These are phyloP conservation scores for Cryptococcus sp. DNA, from an alignment of 1,284 basidiomycete genomes.

Conservation along the genomic window DNA sequence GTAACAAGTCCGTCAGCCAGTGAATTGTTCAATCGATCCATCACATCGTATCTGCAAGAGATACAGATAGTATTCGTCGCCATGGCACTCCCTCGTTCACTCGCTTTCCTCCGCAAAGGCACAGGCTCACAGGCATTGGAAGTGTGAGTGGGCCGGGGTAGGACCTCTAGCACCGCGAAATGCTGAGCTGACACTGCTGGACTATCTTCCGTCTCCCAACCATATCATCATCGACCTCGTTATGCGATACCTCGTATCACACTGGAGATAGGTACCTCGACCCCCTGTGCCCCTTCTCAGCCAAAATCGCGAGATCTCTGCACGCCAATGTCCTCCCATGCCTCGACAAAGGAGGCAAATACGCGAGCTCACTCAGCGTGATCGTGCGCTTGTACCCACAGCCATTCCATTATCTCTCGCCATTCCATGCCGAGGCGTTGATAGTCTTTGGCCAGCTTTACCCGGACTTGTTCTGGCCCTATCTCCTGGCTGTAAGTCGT, in stretches of 20 bases:
- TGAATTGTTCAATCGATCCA: background rate
- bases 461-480: conserved; percentile 76
- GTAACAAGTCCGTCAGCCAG: too few relatives aligned
- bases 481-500: conserved; percentile 64
- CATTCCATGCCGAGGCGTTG: conserved; percentile 76
- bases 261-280: conserved; percentile 57
- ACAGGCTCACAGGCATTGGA: conserved; percentile 76
- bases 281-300: conserved; percentile 78
- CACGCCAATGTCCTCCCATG: conserved; percentile 53
- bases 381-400: conserved; percentile 79
- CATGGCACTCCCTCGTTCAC: conserved; percentile 82
- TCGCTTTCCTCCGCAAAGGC: conserved; percentile 74
- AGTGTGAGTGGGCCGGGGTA: conserved; percentile 56
- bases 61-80: background rate
- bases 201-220: too few relatives aligned
- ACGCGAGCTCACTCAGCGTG: conserved; percentile 74
- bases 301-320: conserved; percentile 53
- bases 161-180: too few relatives aligned
- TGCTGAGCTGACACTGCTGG: background rate
- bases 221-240: too few relatives aligned
- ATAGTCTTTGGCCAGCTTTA: conserved; percentile 71
- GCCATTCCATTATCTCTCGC: conserved; percentile 70
- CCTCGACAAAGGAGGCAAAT: conserved; percentile 61
- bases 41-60: background rate
- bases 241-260: background rate